Conservation (phyloP, 2,329 filamentous ascomycete species). For the Blumeria graminis region DNA sequence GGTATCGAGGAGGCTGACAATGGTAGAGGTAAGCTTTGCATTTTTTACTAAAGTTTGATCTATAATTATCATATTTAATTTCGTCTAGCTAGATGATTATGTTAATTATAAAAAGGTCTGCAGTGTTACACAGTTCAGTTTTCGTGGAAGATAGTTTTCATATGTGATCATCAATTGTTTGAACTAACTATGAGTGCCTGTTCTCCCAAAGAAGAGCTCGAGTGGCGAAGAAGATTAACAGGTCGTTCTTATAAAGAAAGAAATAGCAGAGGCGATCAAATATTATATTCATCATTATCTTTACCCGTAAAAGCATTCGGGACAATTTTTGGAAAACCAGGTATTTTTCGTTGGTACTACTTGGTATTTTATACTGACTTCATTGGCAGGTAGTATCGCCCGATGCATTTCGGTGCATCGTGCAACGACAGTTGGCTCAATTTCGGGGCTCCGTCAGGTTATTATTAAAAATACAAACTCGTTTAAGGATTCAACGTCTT, state of each 20-base stretch:
- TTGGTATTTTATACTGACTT: neutral
- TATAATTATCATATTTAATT: neutral
- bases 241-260: conserved; percentile 25
- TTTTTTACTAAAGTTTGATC: neutral
- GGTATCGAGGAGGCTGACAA: conserved; percentile 53
- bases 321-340: conserved; percentile 48
- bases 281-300: conserved; percentile 37
- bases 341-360: conserved; percentile 17
- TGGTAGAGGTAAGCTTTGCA: conserved; percentile 31
- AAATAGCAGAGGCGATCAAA: conserved; percentile 21
- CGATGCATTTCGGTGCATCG: conserved; percentile 57
- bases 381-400: conserved; percentile 28
- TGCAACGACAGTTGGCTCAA: conserved; percentile 47
- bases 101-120: conserved; percentile 29
- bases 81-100: neutral
- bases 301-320: conserved; percentile 53
- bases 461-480: conserved; percentile 69
- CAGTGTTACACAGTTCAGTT: conserved; percentile 70
- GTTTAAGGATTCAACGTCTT: conserved; percentile 27
- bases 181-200: conserved; percentile 78
- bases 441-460: conserved; percentile 45
- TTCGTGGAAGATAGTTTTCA: conserved; percentile 82
- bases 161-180: conserved; percentile 50
- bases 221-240: conserved; percentile 51
- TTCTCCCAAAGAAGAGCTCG: conserved; percentile 50